Evolutionary conservation across 1,284 basidiomycete genomes (phyloP).

Genomic region (Neolentinus lepideus): DNA sequence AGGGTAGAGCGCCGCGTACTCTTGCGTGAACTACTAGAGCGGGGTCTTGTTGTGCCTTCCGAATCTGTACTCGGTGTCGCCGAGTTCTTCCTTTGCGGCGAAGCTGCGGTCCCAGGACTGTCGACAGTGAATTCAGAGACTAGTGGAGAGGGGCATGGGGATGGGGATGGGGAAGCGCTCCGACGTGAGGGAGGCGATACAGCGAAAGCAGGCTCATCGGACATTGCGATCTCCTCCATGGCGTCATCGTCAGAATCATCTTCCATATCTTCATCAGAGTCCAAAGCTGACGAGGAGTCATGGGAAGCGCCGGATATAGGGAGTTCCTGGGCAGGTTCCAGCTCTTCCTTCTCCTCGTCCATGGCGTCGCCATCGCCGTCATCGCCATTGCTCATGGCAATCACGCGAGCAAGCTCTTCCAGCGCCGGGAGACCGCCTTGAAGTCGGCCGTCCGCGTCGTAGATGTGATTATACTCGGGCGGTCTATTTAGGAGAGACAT

Average conservation of each 20-base stretch:
- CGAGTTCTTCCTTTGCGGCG: slow-evolving; percentile 18
- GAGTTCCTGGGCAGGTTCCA: slow-evolving; percentile 64
- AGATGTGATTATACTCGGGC: slow-evolving; percentile 61
- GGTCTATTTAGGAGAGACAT: slow-evolving; percentile 93
- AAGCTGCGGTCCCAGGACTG: slow-evolving; percentile 16
- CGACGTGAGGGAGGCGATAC: slow-evolving; percentile 5
- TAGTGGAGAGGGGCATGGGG: neutral
- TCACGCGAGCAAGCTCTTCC: slow-evolving; percentile 78
- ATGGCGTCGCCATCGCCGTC: slow-evolving; percentile 47
- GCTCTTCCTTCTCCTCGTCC: slow-evolving; percentile 52
- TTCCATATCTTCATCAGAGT: slow-evolving; percentile 74
- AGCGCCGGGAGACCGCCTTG: slow-evolving; percentile 76
- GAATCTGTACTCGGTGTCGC: slow-evolving; percentile 24
- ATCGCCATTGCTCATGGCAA: slow-evolving; percentile 52
- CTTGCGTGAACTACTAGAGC: slow-evolving; percentile 41
- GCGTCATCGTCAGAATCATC: slow-evolving; percentile 56
- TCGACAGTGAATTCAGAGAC: slow-evolving; percentile 19
- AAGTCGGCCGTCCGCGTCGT: slow-evolving; percentile 73
- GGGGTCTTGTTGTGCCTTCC: slow-evolving; percentile 21
- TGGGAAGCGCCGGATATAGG: slow-evolving; percentile 58
- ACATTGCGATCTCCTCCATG: slow-evolving; percentile 74
- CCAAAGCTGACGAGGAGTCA: slow-evolving; percentile 46
- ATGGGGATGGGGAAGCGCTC: neutral
- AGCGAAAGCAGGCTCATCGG: slow-evolving; percentile 33
- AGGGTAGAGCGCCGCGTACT: slow-evolving; percentile 36